Evolutionary conservation across 331 rosid species (phyloP).

Genomic region (Rosa hybrid): DNA sequence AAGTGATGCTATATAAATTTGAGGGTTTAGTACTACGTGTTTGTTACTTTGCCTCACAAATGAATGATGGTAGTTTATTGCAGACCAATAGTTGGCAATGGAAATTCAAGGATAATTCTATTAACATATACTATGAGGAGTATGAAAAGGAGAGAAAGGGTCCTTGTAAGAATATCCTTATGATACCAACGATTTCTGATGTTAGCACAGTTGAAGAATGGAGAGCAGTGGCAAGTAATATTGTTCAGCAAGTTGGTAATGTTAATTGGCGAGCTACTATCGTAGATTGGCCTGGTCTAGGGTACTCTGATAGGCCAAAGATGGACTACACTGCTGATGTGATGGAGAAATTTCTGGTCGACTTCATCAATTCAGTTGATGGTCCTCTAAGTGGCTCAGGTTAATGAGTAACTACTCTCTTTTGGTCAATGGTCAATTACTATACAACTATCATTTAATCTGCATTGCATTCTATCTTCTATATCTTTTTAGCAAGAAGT

Average conservation of each 20-base stretch:
- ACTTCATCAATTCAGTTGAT: constrained; percentile 71
- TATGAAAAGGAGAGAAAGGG: constrained; percentile 57
- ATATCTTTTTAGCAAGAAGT: not conserved
- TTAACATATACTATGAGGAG: constrained; percentile 86
- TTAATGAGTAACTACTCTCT: constrained; percentile 26
- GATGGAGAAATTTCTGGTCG: constrained; percentile 79
- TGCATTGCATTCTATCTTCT: not conserved
- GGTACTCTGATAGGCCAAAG: constrained; percentile 89
- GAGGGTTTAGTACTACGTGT: not conserved
- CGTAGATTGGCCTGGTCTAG: constrained; percentile 98
- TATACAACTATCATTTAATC: not conserved
- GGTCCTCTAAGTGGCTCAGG: constrained; percentile 73
- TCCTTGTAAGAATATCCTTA: constrained; percentile 65
- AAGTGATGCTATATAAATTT: not conserved
- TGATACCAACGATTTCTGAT: constrained; percentile 95
- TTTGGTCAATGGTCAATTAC: constrained; percentile 7
- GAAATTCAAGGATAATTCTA: constrained; percentile 65
- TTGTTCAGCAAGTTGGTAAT: constrained; percentile 61
- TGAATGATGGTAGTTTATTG: constrained; percentile 3
- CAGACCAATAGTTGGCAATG: constrained; percentile 90
- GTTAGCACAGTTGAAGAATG: constrained; percentile 98
- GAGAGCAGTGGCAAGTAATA: constrained; percentile 79
- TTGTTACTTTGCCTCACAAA: constrained; percentile 16
- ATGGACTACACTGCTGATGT: constrained; percentile 83
- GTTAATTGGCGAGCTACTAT: constrained; percentile 78